Base-by-base conservation (phyloP, 2,329 filamentous ascomycete genomes). In the Huntiella omanensis region DNA sequence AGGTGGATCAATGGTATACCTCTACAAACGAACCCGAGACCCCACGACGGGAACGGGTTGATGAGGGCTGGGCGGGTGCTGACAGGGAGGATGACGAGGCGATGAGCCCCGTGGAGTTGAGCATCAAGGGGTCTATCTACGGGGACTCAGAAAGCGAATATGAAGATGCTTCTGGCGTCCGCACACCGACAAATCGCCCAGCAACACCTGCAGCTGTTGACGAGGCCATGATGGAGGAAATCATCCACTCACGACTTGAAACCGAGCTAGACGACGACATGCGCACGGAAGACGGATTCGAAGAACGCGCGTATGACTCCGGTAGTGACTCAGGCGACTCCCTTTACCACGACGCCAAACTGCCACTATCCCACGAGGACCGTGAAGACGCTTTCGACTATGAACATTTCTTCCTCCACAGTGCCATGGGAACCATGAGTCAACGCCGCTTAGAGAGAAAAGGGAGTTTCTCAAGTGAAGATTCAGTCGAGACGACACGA, bases 341-440 rank as follows among this genome's bases (percentile, higher is more conserved):
- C 10, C 64, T 77, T 5, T 78, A 81, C 54, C 73, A 79, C 54
- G 76, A 78, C 53, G 65, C 70, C 0, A 67, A 73, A 46, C 69
- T 73, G 44, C 70, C 71, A 6, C 63, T 81, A 4, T 84, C 85
- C 0, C 88, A 96, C 56, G 88, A 96, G 62, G 86, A 95, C 59
- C 81, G 88, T 15, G 79, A 87, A 53, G 88, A 96, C 60, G 87
- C 87, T 1, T 96, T 96, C 56, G 88, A 96, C 59, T 96, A 96
- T 52, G 83, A 94, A 59, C 80, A 93, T 58, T 95, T 95, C 63
- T 94, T 94, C 60, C 69, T 95, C 11, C 86, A 95, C 59, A 93
- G 84, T 53, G 85, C 86, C 8, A 79, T 95, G 71, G 86, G 85
- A 4, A 85, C 72, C 2, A 78, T 85, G 56, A 77, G 71, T 53